Evolutionary conservation across 371 early-diverging fungal genomes (phyloP).

Genomic region (Circinella minor): DNA sequence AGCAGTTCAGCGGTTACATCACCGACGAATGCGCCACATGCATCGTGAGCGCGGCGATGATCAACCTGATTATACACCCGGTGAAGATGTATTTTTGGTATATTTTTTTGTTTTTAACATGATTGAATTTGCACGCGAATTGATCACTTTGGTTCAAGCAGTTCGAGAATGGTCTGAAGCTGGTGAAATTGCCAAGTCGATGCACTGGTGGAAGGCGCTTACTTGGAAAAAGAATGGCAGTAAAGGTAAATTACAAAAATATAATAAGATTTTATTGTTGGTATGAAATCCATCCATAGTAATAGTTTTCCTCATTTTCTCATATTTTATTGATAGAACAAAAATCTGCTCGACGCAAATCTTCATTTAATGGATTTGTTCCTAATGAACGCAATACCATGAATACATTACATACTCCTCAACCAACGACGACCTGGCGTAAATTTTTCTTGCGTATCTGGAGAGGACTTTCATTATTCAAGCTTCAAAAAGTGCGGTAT

Average conservation of each 20-base stretch:
- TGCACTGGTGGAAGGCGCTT: conserved; percentile 16
- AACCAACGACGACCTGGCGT: conserved; percentile 58
- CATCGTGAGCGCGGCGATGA: neutral
- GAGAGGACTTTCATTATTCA: conserved; percentile 61
- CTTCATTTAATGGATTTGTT: conserved; percentile 27
- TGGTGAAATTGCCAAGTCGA: conserved; percentile 9
- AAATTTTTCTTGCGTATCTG: conserved; percentile 61
- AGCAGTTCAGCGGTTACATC: conserved; percentile 38
- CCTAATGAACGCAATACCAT: conserved; percentile 58
- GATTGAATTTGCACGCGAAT: conserved; percentile 73
- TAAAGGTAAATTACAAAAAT: conserved; percentile 8
- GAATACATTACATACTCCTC: conserved; percentile 72
- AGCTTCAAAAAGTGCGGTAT: conserved; percentile 69
- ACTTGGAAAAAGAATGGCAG: conserved; percentile 1
- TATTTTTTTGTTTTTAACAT: conserved; percentile 81
- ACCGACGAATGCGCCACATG: conserved; percentile 9
- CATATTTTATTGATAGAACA: neutral
- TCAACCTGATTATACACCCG: conserved; percentile 19
- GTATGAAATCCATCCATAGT: neutral
- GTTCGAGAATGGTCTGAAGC: conserved; percentile 43
- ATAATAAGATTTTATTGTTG: neutral
- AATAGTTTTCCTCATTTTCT: neutral
- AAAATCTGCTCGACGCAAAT: neutral
- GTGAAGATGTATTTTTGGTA: conserved; percentile 74
- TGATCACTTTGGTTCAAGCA: conserved; percentile 57